These are phyloP conservation scores for Solanum sparsipilum DNA, from an alignment of 257 asterid species.

Conservation along the genomic window DNA sequence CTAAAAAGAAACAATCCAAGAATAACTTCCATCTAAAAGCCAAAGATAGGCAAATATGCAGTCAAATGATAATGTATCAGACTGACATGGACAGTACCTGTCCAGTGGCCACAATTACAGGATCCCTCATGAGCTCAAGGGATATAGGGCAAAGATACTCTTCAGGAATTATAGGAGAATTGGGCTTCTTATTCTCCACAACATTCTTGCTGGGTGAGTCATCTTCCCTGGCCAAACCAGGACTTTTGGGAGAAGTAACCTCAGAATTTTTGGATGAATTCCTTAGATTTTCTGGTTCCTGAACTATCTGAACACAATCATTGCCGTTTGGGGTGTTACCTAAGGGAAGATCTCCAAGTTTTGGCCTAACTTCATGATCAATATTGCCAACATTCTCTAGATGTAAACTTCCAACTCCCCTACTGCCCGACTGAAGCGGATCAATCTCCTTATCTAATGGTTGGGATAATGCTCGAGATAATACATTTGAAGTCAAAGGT, in stretches of 20 bases:
- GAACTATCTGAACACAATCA: constrained; percentile 19
- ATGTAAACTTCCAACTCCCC: constrained; percentile 34
- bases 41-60: not conserved
- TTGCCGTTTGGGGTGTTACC: constrained; percentile 19
- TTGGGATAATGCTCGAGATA: constrained; percentile 56
- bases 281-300: constrained; percentile 17
- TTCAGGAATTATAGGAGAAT: constrained; percentile 60
- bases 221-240: constrained; percentile 21
- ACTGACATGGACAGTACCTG: constrained; percentile 13
- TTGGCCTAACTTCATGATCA: constrained; percentile 41
- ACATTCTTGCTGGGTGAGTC: constrained; percentile 16
- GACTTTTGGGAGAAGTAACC: constrained; percentile 18
- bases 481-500: constrained; percentile 47
- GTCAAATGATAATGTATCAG: not conserved
- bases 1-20: not conserved
- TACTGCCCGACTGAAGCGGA: constrained; percentile 40
- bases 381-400: constrained; percentile 36
- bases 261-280: constrained; percentile 28
- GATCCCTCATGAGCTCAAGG: constrained; percentile 93
- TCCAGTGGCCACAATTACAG: constrained; percentile 90
- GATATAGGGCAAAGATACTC: constrained; percentile 93
- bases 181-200: constrained; percentile 62
- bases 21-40: not conserved
- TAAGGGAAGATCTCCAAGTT: constrained; percentile 20
- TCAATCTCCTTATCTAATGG: constrained; percentile 60